Conservation (phyloP, 176 grass and related monocot species). For the Avena sativa region DNA sequence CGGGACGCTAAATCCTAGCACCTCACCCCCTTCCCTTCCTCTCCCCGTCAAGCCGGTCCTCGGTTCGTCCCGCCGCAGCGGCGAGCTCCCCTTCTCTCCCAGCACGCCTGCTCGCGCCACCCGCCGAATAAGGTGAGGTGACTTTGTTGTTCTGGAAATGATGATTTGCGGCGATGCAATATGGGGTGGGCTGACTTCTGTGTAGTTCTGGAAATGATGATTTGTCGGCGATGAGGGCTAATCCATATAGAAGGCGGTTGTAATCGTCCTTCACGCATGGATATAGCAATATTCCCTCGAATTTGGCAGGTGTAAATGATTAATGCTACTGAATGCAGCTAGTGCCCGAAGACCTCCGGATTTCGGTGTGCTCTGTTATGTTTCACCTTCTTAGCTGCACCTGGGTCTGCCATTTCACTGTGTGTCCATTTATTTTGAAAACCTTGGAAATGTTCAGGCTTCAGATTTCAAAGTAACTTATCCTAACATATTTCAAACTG, state of each 20-base stretch:
- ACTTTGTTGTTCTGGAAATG: neutral
- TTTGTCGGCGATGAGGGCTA: neutral
- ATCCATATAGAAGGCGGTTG: neutral
- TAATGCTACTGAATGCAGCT: neutral
- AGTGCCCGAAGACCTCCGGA: neutral
- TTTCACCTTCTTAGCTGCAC: neutral
- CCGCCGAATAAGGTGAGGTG: neutral
- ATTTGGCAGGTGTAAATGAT: too few species aligned
- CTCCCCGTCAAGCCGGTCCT: neutral
- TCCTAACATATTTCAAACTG: neutral
- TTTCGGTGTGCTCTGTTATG: neutral
- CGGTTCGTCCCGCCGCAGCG: neutral
- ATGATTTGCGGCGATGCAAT: too few species aligned
- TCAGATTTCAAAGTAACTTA: neutral
- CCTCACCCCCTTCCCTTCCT: neutral
- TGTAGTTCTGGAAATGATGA: too few species aligned
- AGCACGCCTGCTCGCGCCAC: neutral
- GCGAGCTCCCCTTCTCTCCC: neutral
- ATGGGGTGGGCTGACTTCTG: too few species aligned
- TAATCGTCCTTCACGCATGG: neutral
- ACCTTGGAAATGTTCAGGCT: neutral
- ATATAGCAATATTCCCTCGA: neutral
- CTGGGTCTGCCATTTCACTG: neutral
- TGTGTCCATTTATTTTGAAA: neutral
- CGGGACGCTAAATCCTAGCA: neutral